Evolutionary conservation across 345 rosid species (phyloP).

Genomic region (Rhodamnia rubescens): DNA sequence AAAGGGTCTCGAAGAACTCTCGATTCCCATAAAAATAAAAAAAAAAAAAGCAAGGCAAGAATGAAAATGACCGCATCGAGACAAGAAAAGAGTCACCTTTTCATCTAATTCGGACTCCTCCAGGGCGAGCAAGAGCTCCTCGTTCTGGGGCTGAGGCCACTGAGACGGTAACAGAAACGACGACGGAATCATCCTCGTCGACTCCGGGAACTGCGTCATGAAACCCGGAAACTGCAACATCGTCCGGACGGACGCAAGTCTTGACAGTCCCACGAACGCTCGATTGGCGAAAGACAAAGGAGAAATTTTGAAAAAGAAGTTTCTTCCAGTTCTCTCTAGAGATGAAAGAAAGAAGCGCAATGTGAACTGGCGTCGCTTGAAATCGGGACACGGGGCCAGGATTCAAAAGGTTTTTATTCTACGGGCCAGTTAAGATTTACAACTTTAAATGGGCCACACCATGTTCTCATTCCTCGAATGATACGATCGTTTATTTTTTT

Average conservation of each 20-base stretch:
- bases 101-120: slow-evolving; percentile 80
- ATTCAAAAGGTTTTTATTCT: too few species aligned
- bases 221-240: slow-evolving; percentile 89
- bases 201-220: slow-evolving; percentile 64
- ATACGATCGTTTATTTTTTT: too few species aligned
- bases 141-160: slow-evolving; percentile 65
- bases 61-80: background rate
- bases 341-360: background rate
- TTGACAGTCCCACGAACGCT: background rate
- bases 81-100: slow-evolving; percentile 21
- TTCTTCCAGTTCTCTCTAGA: background rate
- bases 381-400: too few species aligned
- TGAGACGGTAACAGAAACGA: slow-evolving; percentile 58
- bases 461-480: too few species aligned
- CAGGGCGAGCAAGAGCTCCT: slow-evolving; percentile 80
- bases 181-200: slow-evolving; percentile 50
- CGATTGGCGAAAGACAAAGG: background rate
- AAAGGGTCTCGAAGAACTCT: background rate
- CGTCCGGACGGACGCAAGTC: background rate
- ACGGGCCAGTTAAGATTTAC: too few species aligned
- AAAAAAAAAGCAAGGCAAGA: background rate
- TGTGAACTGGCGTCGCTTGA: too few species aligned
- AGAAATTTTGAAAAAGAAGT: too few species aligned
- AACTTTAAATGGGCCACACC: too few species aligned
- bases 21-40: background rate